These are phyloP conservation scores for Pseudovirgaria hyperparasitica DNA, from an alignment of 2,329 filamentous ascomycete species.

Conservation along the genomic window DNA sequence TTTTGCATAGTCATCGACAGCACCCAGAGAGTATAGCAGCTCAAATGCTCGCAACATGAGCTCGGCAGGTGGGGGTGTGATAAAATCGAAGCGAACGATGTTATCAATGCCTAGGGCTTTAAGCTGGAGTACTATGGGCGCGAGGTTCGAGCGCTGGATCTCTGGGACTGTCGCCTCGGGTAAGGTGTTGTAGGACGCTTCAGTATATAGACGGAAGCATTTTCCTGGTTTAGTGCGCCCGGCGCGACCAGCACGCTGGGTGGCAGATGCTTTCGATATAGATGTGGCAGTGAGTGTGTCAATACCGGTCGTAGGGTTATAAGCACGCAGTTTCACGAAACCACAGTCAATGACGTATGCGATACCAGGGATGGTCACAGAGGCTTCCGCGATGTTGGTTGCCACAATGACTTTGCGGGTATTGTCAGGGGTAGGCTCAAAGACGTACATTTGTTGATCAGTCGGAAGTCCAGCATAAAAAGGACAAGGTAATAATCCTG, in stretches of 20 bases:
- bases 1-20: constrained; percentile 79
- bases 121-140: constrained; percentile 76
- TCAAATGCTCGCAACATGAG: constrained; percentile 79
- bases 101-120: constrained; percentile 95
- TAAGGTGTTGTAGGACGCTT: constrained; percentile 53
- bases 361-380: constrained; percentile 85
- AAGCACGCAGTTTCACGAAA: constrained; percentile 80
- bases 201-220: constrained; percentile 86
- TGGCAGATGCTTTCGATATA: constrained; percentile 84
- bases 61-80: constrained; percentile 74
- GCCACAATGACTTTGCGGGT: constrained; percentile 85
- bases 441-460: constrained; percentile 91
- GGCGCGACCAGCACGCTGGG: constrained; percentile 78
- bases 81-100: constrained; percentile 76
- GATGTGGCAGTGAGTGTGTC: constrained; percentile 73
- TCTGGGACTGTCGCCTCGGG: constrained; percentile 70
- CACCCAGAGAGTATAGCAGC: constrained; percentile 73
- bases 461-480: constrained; percentile 81
- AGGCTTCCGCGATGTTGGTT: constrained; percentile 94
- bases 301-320: constrained; percentile 73
- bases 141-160: constrained; percentile 83
- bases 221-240: constrained; percentile 84
- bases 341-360: constrained; percentile 84
- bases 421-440: constrained; percentile 68
- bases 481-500: constrained; percentile 57